Evolutionary conservation across 2,329 filamentous ascomycete genomes (phyloP), one percentile per base, ranked within the genome.

Genomic region (Aspergillus sp.): DNA sequence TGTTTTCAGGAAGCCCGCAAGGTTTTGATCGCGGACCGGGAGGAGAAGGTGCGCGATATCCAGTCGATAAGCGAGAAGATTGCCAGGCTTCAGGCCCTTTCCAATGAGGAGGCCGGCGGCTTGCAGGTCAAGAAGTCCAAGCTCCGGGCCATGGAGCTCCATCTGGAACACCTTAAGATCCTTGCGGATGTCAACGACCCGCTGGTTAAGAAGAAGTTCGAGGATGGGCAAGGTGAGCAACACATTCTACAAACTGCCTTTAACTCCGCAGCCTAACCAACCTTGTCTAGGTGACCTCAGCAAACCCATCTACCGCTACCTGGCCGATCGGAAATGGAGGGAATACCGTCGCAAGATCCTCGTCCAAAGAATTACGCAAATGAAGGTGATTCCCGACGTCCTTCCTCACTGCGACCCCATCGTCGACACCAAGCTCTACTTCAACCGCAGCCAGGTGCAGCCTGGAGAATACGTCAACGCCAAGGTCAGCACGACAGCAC

Each of bases 1-100:
- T 95, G 91, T 78, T 99, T 98, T 81, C 95, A 99, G 79, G 93
- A 97, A 80, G 95, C 95, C 43, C 87, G 93, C 64, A 91, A 92
- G 74, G 79, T 98, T 52, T 81, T 99, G 58, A 84, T 87, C 56
- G 86, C 86, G 57, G 95, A 99, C 75, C 87, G 94, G 43, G 82
- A 88, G 66, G 86, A 94, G 78, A 98, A 97, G 81, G 70, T 98
- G 54, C 80, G 83, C 62, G 82, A 88, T 70, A 94, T 99, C 60
- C 80, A 85, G 54, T 82, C 78, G 28, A 87, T 91, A 76, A 79
- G 88, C 54, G 82, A 82, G 61, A 87, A 89, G 75, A 90, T 99
- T 72, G 84, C 85, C 58, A 82, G 83, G 62, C 76, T 96, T 49
- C 82, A 89, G 75, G 84, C 82, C 30, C 82, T 84, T 47, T 82